Base-by-base conservation (phyloP, 2,329 filamentous ascomycete genomes). In the Coniochaeta prunicola region DNA sequence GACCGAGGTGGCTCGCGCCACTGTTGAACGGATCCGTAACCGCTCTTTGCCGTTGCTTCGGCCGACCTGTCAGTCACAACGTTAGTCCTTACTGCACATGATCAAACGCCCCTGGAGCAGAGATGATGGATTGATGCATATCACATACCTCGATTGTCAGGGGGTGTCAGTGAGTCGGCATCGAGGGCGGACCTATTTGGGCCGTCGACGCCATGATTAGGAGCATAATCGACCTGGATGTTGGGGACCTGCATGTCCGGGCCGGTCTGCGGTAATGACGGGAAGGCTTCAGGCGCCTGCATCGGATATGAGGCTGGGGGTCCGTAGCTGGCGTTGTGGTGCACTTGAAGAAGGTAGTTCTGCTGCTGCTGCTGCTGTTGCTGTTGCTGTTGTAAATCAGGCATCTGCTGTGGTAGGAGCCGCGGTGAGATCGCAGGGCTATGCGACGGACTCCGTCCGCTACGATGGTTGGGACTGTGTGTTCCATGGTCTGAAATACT, bases 221-320 rank as follows among this genome's bases (percentile, higher is more conserved):
- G 92, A 17, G 92, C 92, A 71, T 91, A 92, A 70, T 96, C 90
- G 66, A 97, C 94, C 69, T 94, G 96, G 73, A 97, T 97, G 57
- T 92, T 90, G 0, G 92, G 92, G n/a, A 67, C 69, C 56, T 83
- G 85, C 69, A 90, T 82, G 59, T 92, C 89, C 31, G 74, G 74
- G n/a, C 72, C 71, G 26, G 78, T 75, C 58, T 78, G 75, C 19
- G 70, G 70, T 15, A 85, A 71, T 31, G 76, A 71, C 6, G 82
- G 80, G 64, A 85, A 86, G 8, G 80, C 75, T 64, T 85, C 81
- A 2, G 68, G 69, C 30, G 62, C 68, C 31, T 63, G 73, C 61
- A 69, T 74, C 61, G 76, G 69, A 64, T 70, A 85, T 75, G 66
- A 74, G 70, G 61, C 69, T 59, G 64, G 69, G 60, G 30, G 65